Percentiles rank a stretch among this genome's conserved stretches.
phyloP scores from a whole-genome alignment of 73 alveolate genomes.

The Halteria grandinella region DNA sequence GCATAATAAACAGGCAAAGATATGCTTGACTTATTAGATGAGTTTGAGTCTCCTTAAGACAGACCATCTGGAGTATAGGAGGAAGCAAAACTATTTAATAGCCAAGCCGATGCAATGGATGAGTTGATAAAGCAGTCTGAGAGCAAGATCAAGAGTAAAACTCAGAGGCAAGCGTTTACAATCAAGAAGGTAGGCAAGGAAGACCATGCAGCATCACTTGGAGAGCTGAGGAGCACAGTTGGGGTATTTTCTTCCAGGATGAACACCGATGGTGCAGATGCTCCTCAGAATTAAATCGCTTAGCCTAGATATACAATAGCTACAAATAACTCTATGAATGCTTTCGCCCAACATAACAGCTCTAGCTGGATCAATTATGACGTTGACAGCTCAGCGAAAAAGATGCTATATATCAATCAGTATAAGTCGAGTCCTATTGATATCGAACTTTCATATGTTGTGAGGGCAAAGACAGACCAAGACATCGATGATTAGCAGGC shows the following conservation, averaged over 20 bases:
- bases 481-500: slow-evolving; percentile 25
- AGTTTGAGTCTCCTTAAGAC: too few relatives aligned
- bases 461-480: slow-evolving; percentile 41
- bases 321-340: slow-evolving; percentile 1
- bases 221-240: neutral
- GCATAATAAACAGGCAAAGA: too few relatives aligned
- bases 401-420: slow-evolving; percentile 31
- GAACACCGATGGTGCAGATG: too few relatives aligned
- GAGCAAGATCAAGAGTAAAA: too few relatives aligned
- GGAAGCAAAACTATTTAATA: too few relatives aligned
- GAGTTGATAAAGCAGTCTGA: too few relatives aligned
- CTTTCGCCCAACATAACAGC: slow-evolving; percentile 6
- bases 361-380: slow-evolving; percentile 39
- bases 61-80: too few relatives aligned
- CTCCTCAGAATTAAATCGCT: neutral
- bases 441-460: slow-evolving; percentile 34
- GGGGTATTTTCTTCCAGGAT: neutral
- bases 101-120: too few relatives aligned
- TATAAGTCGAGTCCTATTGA: slow-evolving; percentile 54
- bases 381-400: slow-evolving; percentile 18
- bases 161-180: too few relatives aligned
- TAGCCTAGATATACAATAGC: neutral
- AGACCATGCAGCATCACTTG: too few relatives aligned
- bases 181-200: too few relatives aligned
- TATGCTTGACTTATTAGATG: too few relatives aligned